Base-by-base conservation (phyloP, 2,329 filamentous ascomycete species). In the Dryadomyces quercivorus region DNA sequence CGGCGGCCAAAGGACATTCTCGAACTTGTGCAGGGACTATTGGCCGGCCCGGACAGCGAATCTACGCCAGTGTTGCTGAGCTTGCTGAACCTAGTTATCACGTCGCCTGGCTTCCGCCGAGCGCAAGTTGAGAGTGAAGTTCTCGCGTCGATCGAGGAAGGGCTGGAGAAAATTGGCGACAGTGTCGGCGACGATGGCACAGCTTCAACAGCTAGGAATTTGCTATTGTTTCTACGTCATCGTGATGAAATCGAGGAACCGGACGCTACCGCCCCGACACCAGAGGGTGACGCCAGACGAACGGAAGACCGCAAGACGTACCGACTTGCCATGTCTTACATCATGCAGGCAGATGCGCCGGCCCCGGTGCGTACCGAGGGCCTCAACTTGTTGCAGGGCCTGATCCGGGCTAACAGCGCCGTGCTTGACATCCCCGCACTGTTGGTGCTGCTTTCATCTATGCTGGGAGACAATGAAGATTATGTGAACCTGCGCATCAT, bases 401-500 rank as follows among this genome's bases (percentile, higher is more conserved):
- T 89, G 9, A 76, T 89, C 43, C 59, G 72, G 22, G 66, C 75
- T 0, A 69, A 72, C 43, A 80, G 80, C 45, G 66, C 81, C 0
- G 70, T 84, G 10, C 65, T 89, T 16, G 84, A 89, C 62, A 75
- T 88, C n/a, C 80, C 80, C 0, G 76, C 81, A 1, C 72, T 81
- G 3, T 70, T 85, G 0, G 77, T 84, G 6, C 72, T 87, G 1
- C 71, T 88, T 53, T 80, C 81, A 1, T 80, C 77, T 10, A 72
- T 88, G 0, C 70, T 88, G 1, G 75, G 77, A 57, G 83, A 86
- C 50, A 71, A 75, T 6, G 86, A 89, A 55, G 84, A 86, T 55
- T 90, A 84, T 63, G 82, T 88, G 57, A 85, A 86, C 61, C 70
- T 85, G 2, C 76, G 80, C n/a, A 78, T 81, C 16, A 79, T 89